Evolutionary conservation across 306 rosid species (phyloP), one percentile per base, ranked within the genome.

Genomic region (Pueraria montana): DNA sequence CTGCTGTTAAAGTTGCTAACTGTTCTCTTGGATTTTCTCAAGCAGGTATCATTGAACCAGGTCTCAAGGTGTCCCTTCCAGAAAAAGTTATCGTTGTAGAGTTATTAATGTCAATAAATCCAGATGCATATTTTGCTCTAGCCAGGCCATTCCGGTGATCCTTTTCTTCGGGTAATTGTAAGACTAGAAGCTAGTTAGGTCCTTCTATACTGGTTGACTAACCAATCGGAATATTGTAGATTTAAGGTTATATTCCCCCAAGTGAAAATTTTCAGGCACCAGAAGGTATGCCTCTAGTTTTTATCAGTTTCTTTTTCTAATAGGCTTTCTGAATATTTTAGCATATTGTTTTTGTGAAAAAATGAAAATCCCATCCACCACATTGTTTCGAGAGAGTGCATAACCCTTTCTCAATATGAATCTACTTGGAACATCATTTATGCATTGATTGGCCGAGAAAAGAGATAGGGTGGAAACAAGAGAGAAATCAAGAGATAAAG

Each of bases 81-180:
- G 67, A 73, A 67, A 86, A 84, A 78, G 83, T 93, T 43, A 79
- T 84, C 23, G 89, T 89, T 61, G 56, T 95, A 69, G 99, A 95
- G 91, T 87, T 95, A 87, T 78, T 95, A 45, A 87, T 95, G 98
- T 93, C 96, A 2, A 89, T 80, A 38, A 93, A 93, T 46, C 91
- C 91, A 40, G 93, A 87, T 80, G 83, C 87, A 24, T 87, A 76
- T 81, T 95, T 95, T 86, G 99, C 96, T 58, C 72, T 95, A 72
- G 99, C 93, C 26, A 88, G 94, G 86, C 92, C 92, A 46, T 86
- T 63, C 50, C 74, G 61, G 52, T 91, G 87, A 88, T 81, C 63
- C 20, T 53, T 72, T 30, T 20, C 40, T 14, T 26, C 13, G 36
- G 49, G 42, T 38, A 43, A 12, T 34, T 66, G 53, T 17, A 50